Evolutionary conservation across 129 eudicot species (phyloP).

Genomic region (Gnaphalium uliginosum): DNA sequence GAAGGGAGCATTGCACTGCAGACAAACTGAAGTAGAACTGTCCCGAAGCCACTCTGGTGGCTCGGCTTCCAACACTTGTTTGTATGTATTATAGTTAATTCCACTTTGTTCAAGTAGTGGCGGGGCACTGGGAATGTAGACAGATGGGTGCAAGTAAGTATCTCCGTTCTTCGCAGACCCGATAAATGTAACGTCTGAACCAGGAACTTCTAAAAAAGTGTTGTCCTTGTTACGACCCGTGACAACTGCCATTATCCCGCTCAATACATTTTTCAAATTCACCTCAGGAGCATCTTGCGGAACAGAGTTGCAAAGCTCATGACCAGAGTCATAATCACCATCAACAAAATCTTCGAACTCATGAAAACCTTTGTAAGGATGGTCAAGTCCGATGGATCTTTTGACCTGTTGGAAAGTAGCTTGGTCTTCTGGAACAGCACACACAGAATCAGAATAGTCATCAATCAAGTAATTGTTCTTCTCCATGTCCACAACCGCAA

Average conservation of each 20-base stretch:
- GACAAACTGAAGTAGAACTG: constrained; percentile 70
- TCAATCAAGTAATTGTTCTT: constrained; percentile 48
- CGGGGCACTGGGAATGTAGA: constrained; percentile 94
- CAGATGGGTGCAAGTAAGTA: constrained; percentile 74
- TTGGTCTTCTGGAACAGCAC: constrained; percentile 47
- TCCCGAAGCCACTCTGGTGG: constrained; percentile 99
- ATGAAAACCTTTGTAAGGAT: constrained; percentile 30
- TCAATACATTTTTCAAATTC: constrained; percentile 75
- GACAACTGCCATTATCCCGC: constrained; percentile 76
- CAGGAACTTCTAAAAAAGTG: constrained; percentile 18
- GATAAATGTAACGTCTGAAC: constrained; percentile 66
- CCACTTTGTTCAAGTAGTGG: constrained; percentile 74
- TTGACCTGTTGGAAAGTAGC: constrained; percentile 4
- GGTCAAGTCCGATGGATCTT: constrained; percentile 21
- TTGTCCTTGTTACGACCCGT: constrained; percentile 67
- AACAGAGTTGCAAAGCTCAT: constrained; percentile 34
- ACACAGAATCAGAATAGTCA: constrained; percentile 49
- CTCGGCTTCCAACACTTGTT: constrained; percentile 86
- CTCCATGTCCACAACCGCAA: constrained; percentile 44
- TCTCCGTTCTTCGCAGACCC: constrained; percentile 76
- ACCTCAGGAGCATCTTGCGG: constrained; percentile 53
- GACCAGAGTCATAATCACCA: constrained; percentile 47
- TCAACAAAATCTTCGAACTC: constrained; percentile 66
- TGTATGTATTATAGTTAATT: constrained; percentile 62
- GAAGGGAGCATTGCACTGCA: constrained; percentile 93